phyloP scores from a whole-genome alignment of 371 early-diverging fungal species.

The Lichtheimia ornata region DNA sequence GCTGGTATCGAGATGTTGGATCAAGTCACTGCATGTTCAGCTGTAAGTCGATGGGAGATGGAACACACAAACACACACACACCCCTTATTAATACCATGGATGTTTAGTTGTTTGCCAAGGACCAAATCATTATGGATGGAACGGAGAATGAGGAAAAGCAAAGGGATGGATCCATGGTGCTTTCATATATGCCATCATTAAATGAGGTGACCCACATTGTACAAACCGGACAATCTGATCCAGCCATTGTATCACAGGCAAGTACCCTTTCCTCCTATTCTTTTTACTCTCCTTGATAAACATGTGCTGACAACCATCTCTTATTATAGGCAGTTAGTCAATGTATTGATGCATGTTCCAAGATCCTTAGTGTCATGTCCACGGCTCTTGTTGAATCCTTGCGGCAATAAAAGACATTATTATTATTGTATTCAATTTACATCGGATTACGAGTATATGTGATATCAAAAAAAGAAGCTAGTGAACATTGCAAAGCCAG shows the following conservation, averaged over 20 bases:
- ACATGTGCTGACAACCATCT: background rate
- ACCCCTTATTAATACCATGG: background rate
- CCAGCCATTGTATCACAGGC: slow-evolving; percentile 53
- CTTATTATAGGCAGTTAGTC: slow-evolving; percentile 66
- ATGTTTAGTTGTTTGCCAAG: slow-evolving; percentile 35
- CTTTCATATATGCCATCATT: slow-evolving; percentile 89
- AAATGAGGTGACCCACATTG: slow-evolving; percentile 83
- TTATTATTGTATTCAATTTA: too few species aligned
- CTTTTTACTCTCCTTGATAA: too few species aligned
- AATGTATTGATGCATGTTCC: slow-evolving; percentile 82
- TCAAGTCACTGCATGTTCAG: slow-evolving; percentile 83
- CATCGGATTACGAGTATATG: too few species aligned
- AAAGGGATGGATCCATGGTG: slow-evolving; percentile 66
- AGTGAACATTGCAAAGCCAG: background rate
- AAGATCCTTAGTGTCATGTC: slow-evolving; percentile 82
- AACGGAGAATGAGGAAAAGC: slow-evolving; percentile 71
- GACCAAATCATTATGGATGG: slow-evolving; percentile 68
- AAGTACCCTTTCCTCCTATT: slow-evolving; percentile 12
- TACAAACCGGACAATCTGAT: slow-evolving; percentile 80
- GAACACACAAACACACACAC: background rate
- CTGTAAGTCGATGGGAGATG: slow-evolving; percentile 41
- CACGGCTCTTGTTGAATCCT: slow-evolving; percentile 44
- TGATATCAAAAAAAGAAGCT: too few species aligned
- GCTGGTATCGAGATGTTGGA: slow-evolving; percentile 96
- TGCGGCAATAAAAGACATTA: slow-evolving; percentile 12